These are phyloP conservation scores for Plasmodium malariae DNA, from an alignment of 169 alveolate species.

Conservation along the genomic window DNA sequence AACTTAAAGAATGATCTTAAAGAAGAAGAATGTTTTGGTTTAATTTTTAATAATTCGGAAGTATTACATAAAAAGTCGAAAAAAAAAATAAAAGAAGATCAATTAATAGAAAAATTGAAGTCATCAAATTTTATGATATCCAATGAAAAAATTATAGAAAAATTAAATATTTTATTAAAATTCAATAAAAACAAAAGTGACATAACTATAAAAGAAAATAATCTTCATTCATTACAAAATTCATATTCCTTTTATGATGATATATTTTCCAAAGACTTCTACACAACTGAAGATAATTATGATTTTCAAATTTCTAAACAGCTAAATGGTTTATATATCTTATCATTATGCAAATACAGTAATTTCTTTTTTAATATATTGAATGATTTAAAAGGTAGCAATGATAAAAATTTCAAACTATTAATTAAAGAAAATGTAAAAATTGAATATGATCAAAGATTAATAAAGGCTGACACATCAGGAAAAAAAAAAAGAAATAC, in stretches of 20 bases:
- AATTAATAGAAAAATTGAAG: slow-evolving; percentile 17
- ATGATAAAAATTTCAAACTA: slow-evolving; percentile 19
- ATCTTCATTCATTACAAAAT: slow-evolving; percentile 24
- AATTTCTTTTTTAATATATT: slow-evolving; percentile 29
- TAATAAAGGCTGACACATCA: slow-evolving; percentile 49
- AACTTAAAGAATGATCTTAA: slow-evolving; percentile 25
- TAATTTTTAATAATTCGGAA: slow-evolving; percentile 46
- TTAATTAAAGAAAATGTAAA: slow-evolving; percentile 55
- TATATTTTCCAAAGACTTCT: slow-evolving; percentile 14
- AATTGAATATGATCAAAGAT: slow-evolving; percentile 57
- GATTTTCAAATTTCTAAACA: slow-evolving; percentile 61
- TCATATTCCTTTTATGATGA: slow-evolving; percentile 68
- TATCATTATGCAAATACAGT: slow-evolving; percentile 45
- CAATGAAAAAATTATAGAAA: slow-evolving; percentile 42
- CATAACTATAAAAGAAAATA: slow-evolving; percentile 11
- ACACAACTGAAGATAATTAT: slow-evolving; percentile 3
- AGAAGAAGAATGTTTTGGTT: slow-evolving; percentile 36
- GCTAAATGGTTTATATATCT: slow-evolving; percentile 34
- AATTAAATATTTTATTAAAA: slow-evolving; percentile 36
- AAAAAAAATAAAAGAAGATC: slow-evolving; percentile 47
- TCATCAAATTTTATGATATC: slow-evolving; percentile 23
- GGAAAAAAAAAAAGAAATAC: slow-evolving; percentile 72
- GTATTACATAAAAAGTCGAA: slow-evolving; percentile 26
- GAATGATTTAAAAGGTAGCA: slow-evolving; percentile 28
- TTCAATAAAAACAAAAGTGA: not conserved